Percentiles rank a stretch among this genome's conserved stretches.
These are phyloP conservation scores for Protomyces gravidus DNA, from an alignment of 1,139 yeast genomes.

Conservation along the genomic window DNA sequence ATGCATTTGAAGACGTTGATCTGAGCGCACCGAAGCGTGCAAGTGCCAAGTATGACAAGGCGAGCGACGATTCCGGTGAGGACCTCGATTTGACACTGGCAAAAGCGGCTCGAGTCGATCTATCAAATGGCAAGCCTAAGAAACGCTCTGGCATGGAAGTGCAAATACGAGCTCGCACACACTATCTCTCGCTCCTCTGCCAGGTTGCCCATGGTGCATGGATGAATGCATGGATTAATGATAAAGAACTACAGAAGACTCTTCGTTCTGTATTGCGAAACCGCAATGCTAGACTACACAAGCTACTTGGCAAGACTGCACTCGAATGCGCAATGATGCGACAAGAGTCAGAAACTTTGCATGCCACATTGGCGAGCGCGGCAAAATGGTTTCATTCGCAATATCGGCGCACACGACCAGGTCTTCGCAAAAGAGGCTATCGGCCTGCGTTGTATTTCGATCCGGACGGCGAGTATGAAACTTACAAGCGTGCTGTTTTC, in stretches of 20 bases:
- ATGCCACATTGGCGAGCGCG: constrained; percentile 28
- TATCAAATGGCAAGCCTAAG: constrained; percentile 24
- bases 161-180: constrained; percentile 59
- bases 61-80: neutral
- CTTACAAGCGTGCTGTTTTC: constrained; percentile 27
- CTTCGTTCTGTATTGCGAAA: constrained; percentile 22
- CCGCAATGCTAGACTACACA: constrained; percentile 3
- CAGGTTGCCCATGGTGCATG: constrained; percentile 62
- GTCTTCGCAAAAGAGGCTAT: constrained; percentile 29
- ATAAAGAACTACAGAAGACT: constrained; percentile 43
- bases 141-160: constrained; percentile 47
- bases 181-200: constrained; percentile 54
- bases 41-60: constrained; percentile 13
- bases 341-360: neutral
- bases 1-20: constrained; percentile 19
- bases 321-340: neutral
- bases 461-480: constrained; percentile 27
- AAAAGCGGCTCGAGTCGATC: constrained; percentile 16
- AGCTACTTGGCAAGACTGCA: neutral
- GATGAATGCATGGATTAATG: constrained; percentile 73
- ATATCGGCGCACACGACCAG: constrained; percentile 7
- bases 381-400: constrained; percentile 47
- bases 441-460: constrained; percentile 12
- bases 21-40: constrained; percentile 1
- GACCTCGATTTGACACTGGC: constrained; percentile 16